A percentile compares a stretch with the other conserved stretches of the same genome.
These are phyloP conservation scores for Fusarium albosuccineum DNA, from an alignment of 2,329 filamentous ascomycete genomes.

Conservation along the genomic window DNA sequence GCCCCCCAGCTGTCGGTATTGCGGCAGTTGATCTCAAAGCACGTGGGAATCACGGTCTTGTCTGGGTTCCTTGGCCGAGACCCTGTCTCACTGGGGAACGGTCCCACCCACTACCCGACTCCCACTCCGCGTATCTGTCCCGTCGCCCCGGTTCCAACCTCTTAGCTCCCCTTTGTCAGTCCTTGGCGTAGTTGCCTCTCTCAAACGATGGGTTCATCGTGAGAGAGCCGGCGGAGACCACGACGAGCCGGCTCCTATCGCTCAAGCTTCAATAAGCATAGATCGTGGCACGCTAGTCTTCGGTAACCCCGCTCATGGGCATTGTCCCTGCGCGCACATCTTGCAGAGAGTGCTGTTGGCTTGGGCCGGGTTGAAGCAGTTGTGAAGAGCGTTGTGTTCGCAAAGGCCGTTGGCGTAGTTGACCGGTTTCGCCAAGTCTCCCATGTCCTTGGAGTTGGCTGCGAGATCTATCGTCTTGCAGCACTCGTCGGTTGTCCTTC, in stretches of 20 bases:
- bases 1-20: neutral
- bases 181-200: conserved; percentile 10
- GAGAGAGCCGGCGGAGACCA: neutral
- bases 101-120: conserved; percentile 23
- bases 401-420: conserved; percentile 42
- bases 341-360: conserved; percentile 38
- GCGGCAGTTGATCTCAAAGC: conserved; percentile 10
- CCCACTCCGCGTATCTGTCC: conserved; percentile 22
- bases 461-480: conserved; percentile 10
- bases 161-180: conserved; percentile 6
- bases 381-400: conserved; percentile 43
- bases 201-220: neutral
- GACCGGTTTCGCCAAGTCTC: conserved; percentile 24
- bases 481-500: conserved; percentile 1
- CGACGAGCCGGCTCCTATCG: conserved; percentile 9
- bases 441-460: conserved; percentile 5
- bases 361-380: conserved; percentile 38
- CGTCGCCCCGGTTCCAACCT: conserved; percentile 15
- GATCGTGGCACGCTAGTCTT: conserved; percentile 1
- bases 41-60: conserved; percentile 27
- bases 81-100: conserved; percentile 28
- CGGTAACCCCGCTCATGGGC: conserved; percentile 26
- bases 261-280: neutral
- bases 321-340: conserved; percentile 44
- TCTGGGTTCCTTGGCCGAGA: conserved; percentile 19